These are phyloP conservation scores for Didymella arachidicola DNA, from an alignment of 2,329 filamentous ascomycete species.

Conservation along the genomic window DNA sequence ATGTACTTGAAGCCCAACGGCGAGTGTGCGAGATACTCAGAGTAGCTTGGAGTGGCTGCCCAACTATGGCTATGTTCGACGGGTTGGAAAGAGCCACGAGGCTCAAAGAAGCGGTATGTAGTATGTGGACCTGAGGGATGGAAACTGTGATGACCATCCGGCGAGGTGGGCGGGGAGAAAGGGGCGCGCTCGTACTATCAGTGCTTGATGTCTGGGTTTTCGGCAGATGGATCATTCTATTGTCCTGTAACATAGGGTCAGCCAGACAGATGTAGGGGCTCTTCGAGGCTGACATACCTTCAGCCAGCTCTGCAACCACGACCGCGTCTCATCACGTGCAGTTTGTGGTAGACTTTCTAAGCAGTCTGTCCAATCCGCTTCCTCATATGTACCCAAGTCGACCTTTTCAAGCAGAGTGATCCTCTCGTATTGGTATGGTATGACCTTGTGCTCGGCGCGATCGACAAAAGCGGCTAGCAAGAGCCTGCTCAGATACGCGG, in stretches of 20 bases:
- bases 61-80: constrained; percentile 61
- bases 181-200: constrained; percentile 29
- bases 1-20: constrained; percentile 55
- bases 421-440: constrained; percentile 60
- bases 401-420: constrained; percentile 63
- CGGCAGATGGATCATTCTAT: constrained; percentile 37
- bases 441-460: constrained; percentile 56
- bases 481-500: constrained; percentile 58
- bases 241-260: constrained; percentile 33
- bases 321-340: constrained; percentile 54
- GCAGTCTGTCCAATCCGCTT: constrained; percentile 62
- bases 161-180: constrained; percentile 55
- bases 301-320: constrained; percentile 67
- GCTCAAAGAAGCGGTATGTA: constrained; percentile 78
- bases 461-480: constrained; percentile 60
- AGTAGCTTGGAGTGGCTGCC: constrained; percentile 70
- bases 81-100: constrained; percentile 52
- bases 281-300: constrained; percentile 49
- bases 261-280: constrained; percentile 5
- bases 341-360: constrained; percentile 60
- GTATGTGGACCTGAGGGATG: constrained; percentile 80
- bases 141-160: constrained; percentile 89
- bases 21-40: constrained; percentile 66
- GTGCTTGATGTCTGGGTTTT: constrained; percentile 12
- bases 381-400: constrained; percentile 60